Evolutionary conservation across 1,284 basidiomycete species (phyloP).

Genomic region (Agroathelia rolfsii): DNA sequence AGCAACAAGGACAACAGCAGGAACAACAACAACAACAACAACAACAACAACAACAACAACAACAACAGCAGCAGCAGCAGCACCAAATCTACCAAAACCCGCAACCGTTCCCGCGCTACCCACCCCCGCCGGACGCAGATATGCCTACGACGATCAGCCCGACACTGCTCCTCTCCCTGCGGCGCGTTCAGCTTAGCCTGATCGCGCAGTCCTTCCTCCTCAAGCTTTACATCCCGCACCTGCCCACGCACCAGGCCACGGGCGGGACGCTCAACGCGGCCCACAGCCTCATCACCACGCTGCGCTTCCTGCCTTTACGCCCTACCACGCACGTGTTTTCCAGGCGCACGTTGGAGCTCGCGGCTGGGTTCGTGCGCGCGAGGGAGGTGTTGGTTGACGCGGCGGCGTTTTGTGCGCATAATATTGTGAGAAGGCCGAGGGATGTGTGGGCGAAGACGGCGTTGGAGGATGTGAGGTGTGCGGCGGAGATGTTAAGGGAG

Average conservation of each 20-base stretch:
- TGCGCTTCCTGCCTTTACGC: constrained; percentile 15
- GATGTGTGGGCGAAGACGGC: constrained; percentile 37
- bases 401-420: constrained; percentile 49
- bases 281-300: constrained; percentile 37
- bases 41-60: too few species aligned
- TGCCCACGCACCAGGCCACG: constrained; percentile 41
- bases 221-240: constrained; percentile 58
- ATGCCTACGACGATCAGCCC: constrained; percentile 19
- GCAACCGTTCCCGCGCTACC: too few species aligned
- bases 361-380: too few species aligned
- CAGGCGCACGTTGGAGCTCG: constrained; percentile 8
- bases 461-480: constrained; percentile 37
- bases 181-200: constrained; percentile 50
- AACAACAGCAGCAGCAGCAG: too few species aligned
- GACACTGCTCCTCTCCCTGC: constrained; percentile 33
- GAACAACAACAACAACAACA: too few species aligned
- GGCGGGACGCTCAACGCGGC: constrained; percentile 51
- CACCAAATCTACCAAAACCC: too few species aligned
- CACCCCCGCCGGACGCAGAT: constrained; percentile 8
- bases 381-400: constrained; percentile 49
- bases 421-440: constrained; percentile 40
- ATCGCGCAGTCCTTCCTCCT: constrained; percentile 50
- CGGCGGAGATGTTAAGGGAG: constrained; percentile 36
- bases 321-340: constrained; percentile 20
- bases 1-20: too few species aligned